Percentiles rank a stretch among this genome's conserved stretches.
Conservation (phyloP, 83 land plant species). For the Picea abies region DNA sequence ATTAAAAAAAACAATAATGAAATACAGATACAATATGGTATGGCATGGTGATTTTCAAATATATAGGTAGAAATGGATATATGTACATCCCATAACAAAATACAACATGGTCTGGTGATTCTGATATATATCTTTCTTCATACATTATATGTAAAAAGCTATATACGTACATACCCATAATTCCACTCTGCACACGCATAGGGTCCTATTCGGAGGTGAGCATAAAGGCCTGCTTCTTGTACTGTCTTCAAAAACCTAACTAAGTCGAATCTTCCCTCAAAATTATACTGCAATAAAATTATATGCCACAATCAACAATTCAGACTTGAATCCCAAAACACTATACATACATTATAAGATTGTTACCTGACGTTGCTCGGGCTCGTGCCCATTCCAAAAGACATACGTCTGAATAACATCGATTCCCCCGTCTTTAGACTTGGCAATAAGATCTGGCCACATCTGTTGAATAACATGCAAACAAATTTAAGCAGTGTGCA, state of each 20-base stretch:
- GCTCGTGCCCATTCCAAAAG: conserved; percentile 52
- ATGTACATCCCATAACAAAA: not conserved
- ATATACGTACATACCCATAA: conserved; percentile 34
- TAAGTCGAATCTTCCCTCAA: conserved; percentile 45
- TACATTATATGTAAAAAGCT: not conserved
- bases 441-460: conserved; percentile 48
- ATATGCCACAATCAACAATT: not conserved
- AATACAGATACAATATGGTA: not conserved
- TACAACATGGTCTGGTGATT: not conserved
- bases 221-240: conserved; percentile 55
- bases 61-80: not conserved
- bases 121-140: not conserved
- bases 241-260: conserved; percentile 52
- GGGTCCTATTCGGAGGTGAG: conserved; percentile 70
- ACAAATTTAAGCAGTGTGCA: not conserved
- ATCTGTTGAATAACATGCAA: conserved; percentile 22
- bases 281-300: conserved; percentile 50
- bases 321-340: not conserved
- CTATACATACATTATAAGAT: not conserved
- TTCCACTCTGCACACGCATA: conserved; percentile 82
- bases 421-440: conserved; percentile 47
- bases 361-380: conserved; percentile 34
- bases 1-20: not conserved
- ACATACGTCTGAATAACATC: conserved; percentile 49
- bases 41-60: not conserved